Evolutionary conservation across 1,284 basidiomycete genomes (phyloP).

Genomic region (Microbotryomycetes sp.): DNA sequence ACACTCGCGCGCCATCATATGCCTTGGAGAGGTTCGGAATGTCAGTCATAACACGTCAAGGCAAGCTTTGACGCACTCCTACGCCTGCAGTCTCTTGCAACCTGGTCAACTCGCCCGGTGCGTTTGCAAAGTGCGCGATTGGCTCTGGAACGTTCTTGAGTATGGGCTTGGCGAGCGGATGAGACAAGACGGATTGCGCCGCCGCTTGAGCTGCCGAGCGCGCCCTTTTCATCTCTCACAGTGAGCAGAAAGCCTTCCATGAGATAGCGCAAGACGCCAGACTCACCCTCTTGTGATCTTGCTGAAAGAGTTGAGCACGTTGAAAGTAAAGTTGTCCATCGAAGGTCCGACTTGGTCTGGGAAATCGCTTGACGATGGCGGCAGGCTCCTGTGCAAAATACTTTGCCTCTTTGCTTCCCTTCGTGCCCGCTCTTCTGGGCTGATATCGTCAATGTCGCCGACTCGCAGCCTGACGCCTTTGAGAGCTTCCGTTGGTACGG

Average conservation of each 20-base stretch:
- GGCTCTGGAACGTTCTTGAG: constrained; percentile 88
- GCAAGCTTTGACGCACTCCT: constrained; percentile 41
- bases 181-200: constrained; percentile 83
- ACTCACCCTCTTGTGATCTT: constrained; percentile 33
- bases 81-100: constrained; percentile 66
- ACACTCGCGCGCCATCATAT: constrained; percentile 91
- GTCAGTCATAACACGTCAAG: constrained; percentile 47
- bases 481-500: constrained; percentile 28
- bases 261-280: too few species aligned
- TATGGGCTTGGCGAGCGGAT: constrained; percentile 87
- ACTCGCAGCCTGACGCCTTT: constrained; percentile 12
- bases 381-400: constrained; percentile 31
- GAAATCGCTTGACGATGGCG: constrained; percentile 7
- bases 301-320: constrained; percentile 35
- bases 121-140: constrained; percentile 71
- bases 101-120: constrained; percentile 24
- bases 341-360: constrained; percentile 19
- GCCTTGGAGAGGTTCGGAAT: background rate
- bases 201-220: constrained; percentile 62
- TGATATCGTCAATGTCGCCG: background rate
- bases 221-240: constrained; percentile 7
- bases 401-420: constrained; percentile 17
- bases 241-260: background rate
- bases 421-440: background rate
- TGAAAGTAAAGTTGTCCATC: constrained; percentile 39